These are phyloP conservation scores for Hortiboletus flavorubellus DNA, from an alignment of 768 basidiomycete species.

Conservation along the genomic window DNA sequence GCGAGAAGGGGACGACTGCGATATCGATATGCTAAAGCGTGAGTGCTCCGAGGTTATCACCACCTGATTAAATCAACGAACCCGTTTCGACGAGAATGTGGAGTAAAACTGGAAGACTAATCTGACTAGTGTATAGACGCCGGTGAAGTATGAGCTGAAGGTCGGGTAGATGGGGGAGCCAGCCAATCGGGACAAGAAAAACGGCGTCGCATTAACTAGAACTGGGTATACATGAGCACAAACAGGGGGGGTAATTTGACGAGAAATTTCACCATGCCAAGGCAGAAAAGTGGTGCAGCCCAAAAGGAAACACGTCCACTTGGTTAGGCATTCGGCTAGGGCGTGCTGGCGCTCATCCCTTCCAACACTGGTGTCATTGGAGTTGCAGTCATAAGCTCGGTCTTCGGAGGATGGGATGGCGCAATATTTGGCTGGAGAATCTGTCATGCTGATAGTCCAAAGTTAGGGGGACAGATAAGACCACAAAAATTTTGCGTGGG, in stretches of 20 bases:
- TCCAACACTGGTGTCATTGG: background rate
- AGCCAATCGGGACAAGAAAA: conserved; percentile 3
- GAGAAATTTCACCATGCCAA: background rate
- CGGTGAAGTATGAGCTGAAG: background rate
- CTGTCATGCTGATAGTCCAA: background rate
- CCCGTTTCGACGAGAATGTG: background rate
- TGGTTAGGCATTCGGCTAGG: background rate
- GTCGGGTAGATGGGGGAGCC: background rate
- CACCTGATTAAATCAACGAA: background rate
- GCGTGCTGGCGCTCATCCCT: background rate
- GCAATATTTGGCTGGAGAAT: background rate
- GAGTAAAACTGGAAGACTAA: background rate
- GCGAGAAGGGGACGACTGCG: background rate
- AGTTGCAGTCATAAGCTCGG: background rate
- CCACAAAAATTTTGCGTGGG: too few relatives aligned
- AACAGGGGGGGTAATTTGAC: background rate
- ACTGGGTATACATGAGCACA: background rate
- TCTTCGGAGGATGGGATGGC: background rate
- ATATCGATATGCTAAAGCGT: background rate
- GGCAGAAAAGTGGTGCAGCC: background rate
- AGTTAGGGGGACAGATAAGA: too few relatives aligned
- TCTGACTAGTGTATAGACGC: background rate
- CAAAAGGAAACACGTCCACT: conserved; percentile 1
- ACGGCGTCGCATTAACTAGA: background rate
- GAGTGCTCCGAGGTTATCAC: background rate